Conservation (phyloP, 495 filamentous ascomycete genomes). For the Podospora conica region DNA sequence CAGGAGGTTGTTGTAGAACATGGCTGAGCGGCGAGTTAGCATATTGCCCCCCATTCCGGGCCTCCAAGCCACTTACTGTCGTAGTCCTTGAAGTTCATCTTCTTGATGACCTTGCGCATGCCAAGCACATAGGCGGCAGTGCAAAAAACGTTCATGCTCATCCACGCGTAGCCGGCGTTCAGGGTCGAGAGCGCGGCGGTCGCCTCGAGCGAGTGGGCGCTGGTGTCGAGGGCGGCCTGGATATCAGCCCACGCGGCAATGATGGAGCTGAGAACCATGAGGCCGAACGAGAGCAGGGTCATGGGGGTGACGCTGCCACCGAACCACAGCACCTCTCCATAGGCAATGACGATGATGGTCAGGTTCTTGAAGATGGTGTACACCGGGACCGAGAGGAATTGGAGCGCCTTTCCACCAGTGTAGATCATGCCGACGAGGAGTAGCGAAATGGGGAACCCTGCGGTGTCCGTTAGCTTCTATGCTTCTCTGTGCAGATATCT, state of each 20-base stretch:
- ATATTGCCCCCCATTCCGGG: background rate
- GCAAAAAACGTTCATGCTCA: slow-evolving; percentile 95
- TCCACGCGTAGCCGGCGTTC: slow-evolving; percentile 97
- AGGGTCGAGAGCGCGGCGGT: slow-evolving; percentile 76
- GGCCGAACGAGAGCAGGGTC: slow-evolving; percentile 88
- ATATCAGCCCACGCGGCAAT: slow-evolving; percentile 98
- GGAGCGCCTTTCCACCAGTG: slow-evolving; percentile 91
- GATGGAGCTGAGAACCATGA: slow-evolving; percentile 94
- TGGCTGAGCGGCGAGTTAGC: slow-evolving; percentile 53
- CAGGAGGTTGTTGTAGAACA: slow-evolving; percentile 99
- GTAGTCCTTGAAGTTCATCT: slow-evolving; percentile 99
- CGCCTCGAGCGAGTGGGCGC: slow-evolving; percentile 54
- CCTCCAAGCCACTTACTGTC: slow-evolving; percentile 65
- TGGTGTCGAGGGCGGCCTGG: slow-evolving; percentile 67
- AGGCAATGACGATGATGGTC: slow-evolving; percentile 97
- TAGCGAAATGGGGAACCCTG: slow-evolving; percentile 96
- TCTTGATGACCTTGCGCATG: slow-evolving; percentile 98
- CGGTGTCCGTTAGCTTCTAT: slow-evolving; percentile 22
- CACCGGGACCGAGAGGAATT: slow-evolving; percentile 94
- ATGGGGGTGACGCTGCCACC: slow-evolving; percentile 85
- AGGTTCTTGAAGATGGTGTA: slow-evolving; percentile 99
- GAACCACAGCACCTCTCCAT: slow-evolving; percentile 98
- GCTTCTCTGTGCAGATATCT: background rate
- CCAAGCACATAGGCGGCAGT: slow-evolving; percentile 82
- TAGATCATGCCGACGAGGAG: slow-evolving; percentile 99